Evolutionary conservation across 148 eudicot genomes (phyloP), one percentile per base, ranked within the genome.

Genomic region (Tetragonia tetragonoides): DNA sequence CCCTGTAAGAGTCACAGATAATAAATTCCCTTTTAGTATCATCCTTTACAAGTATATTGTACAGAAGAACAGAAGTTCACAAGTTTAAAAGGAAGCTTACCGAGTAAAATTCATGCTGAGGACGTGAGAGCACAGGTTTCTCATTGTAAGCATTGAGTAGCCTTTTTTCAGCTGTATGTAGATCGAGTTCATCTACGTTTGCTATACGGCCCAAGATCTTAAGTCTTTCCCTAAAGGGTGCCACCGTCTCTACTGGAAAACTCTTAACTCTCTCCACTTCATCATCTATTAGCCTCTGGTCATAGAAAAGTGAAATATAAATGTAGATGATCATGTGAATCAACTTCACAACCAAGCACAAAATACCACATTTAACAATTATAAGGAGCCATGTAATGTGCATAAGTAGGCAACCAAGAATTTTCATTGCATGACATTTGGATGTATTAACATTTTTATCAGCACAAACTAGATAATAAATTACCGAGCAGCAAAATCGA

Each of bases 91-190:
- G 38, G 18, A 71, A 57, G 17, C 69, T 86, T 86, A 94, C 97
- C 87, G 86, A 72, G 86, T 90, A 89, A 81, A 92, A 94, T 72
- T 90, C 91, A 79, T 94, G 98, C 66, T 94, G 98, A 80, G 98
- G 98, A 72, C 98, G 97, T n/a, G 98, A 87, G 41, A 94, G 95
- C 70, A 92, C 95, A 24, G 98, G 98, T 83, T 94, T 94, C 70
- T 94, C 97, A 76, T 95, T 95, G 86, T 95, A 95, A 67, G 94
- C 93, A 79, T 87, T 88, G 72, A 95, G 88, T 9, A 95, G 90
- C 84, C 86, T 95, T 86, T 86, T 89, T 81, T 95, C 97, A 2
- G 98, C 83, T 39, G 86, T 41, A 78, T 88, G 89, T 68, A 91
- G 79, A 56, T 86, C 87, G 77, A 95, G 87, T 61, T 91, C 90